phyloP scores from a whole-genome alignment of 2,329 filamentous ascomycete species.

The Phoma sp. region DNA sequence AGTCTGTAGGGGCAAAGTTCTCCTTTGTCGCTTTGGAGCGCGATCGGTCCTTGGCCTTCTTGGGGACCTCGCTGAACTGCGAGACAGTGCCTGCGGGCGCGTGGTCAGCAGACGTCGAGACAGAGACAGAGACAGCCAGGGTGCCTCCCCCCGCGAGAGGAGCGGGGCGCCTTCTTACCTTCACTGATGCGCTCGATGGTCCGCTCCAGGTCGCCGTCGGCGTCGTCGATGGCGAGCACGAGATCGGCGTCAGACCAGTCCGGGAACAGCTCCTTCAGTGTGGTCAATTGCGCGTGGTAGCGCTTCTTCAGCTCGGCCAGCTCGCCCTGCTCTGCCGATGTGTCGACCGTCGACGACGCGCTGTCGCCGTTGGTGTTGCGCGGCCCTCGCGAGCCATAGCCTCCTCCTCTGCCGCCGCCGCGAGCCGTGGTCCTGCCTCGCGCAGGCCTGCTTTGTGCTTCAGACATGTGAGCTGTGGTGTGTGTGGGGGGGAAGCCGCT shows the following conservation, averaged over 20 bases:
- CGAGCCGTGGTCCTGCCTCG: slow-evolving; percentile 91
- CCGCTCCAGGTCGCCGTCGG: slow-evolving; percentile 74
- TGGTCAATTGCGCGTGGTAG: slow-evolving; percentile 77
- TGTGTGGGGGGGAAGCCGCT: slow-evolving; percentile 42
- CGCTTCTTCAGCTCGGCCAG: slow-evolving; percentile 90
- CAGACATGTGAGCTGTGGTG: slow-evolving; percentile 77
- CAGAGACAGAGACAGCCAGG: not conserved
- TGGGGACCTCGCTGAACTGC: slow-evolving; percentile 80
- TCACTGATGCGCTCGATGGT: slow-evolving; percentile 81
- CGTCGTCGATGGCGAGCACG: slow-evolving; percentile 90
- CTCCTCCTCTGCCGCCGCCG: slow-evolving; percentile 78
- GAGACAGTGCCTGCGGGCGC: slow-evolving; percentile 70
- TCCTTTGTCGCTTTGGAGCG: slow-evolving; percentile 74
- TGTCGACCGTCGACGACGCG: slow-evolving; percentile 64
- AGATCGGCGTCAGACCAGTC: slow-evolving; percentile 96
- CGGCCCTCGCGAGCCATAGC: slow-evolving; percentile 63
- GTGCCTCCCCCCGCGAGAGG: not conserved
- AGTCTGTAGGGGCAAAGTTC: slow-evolving; percentile 58
- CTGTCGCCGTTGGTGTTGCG: slow-evolving; percentile 74
- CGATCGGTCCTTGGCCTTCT: slow-evolving; percentile 74
- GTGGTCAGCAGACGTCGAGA: slow-evolving; percentile 16
- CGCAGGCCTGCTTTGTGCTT: slow-evolving; percentile 85
- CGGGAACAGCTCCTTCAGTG: slow-evolving; percentile 91
- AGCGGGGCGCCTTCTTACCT: slow-evolving; percentile 58
- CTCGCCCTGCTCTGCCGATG: slow-evolving; percentile 82